Evolutionary conservation across 352 stramenopile genomes (phyloP).

Genomic region (Globisporangium ultimum): DNA sequence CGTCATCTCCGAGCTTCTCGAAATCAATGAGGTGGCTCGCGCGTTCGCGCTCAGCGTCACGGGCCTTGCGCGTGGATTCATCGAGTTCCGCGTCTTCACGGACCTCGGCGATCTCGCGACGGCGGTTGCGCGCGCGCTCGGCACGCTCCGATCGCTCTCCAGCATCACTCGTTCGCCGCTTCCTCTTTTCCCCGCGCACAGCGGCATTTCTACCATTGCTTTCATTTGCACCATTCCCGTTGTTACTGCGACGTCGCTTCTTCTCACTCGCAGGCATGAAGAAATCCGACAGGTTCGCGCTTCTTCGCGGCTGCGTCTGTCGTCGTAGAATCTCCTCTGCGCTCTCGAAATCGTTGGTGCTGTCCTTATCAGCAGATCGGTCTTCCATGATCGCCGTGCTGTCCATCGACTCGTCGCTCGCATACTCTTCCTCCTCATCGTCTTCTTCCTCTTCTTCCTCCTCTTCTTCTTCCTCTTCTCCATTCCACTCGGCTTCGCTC

Average conservation of each 20-base stretch:
- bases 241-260: not conserved
- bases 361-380: slow-evolving; percentile 13
- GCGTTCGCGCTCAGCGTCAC: slow-evolving; percentile 59
- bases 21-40: slow-evolving; percentile 34
- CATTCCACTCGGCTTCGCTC: slow-evolving; percentile 26
- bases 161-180: slow-evolving; percentile 20
- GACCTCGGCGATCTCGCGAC: slow-evolving; percentile 61
- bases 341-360: slow-evolving; percentile 12
- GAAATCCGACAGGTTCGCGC: not conserved
- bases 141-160: slow-evolving; percentile 15
- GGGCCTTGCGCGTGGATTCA: slow-evolving; percentile 49
- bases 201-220: no score
- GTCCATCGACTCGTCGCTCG: slow-evolving; percentile 17
- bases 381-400: slow-evolving; percentile 12
- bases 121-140: slow-evolving; percentile 37
- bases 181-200: slow-evolving; percentile 8
- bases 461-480: slow-evolving; percentile 14
- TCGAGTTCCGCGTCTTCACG: slow-evolving; percentile 71
- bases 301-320: slow-evolving; percentile 10
- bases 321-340: not conserved
- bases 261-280: not conserved
- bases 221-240: slow-evolving; percentile 5
- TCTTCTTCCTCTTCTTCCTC: slow-evolving; percentile 23
- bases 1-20: slow-evolving; percentile 29
- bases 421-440: slow-evolving; percentile 17